Base-by-base conservation (phyloP, 2,329 filamentous ascomycete genomes). In the Cladophialophora exuberans region DNA sequence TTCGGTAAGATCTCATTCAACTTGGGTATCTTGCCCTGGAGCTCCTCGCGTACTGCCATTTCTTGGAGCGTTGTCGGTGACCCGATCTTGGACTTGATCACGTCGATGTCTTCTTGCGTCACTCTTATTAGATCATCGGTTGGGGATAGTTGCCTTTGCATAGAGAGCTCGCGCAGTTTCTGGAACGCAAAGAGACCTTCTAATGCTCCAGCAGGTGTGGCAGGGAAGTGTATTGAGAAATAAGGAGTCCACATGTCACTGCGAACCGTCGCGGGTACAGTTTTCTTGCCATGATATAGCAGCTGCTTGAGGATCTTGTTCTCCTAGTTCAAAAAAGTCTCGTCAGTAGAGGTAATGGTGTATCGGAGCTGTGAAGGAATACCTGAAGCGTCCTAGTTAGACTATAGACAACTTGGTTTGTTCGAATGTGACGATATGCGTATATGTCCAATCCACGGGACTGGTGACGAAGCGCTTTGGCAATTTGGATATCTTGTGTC, bases 341-440 rank as follows among this genome's bases (percentile, higher is more conserved):
- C 45, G 56, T 48, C 56, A 48, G 57, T 31, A 28, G 39, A 23
- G 3, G 6, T 6, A 2, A 7, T 4, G 23, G 13, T 31, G 18
- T 17, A 7, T 22, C 22, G 31, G 15, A n/a, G 44, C 43, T 10
- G 42, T 20, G 10, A n/a, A 9, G 11, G 17, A 15, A 36, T 72
- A 84, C 83, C 61, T 83, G 74, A 41, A 86, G 67, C 48, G 76
- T 73, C 48, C 79, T 77, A 35, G 76, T 77, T 60, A 86, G 70
- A 18, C 83, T 85, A 70, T 86, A 86, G 51, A 86, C 72, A 61
- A 86, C 79, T 70, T 86, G 84, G 56, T 85, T 83, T 30, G 83
- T 85, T 59, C 78, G 76, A 62, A 83, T 73, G 67, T 86, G 79
- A 64, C 77, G 77, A 71, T 84, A 87, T 65, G 80, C 78, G 69